Conservation (phyloP, 2,329 filamentous ascomycete genomes). For the Fusarium sp. region DNA sequence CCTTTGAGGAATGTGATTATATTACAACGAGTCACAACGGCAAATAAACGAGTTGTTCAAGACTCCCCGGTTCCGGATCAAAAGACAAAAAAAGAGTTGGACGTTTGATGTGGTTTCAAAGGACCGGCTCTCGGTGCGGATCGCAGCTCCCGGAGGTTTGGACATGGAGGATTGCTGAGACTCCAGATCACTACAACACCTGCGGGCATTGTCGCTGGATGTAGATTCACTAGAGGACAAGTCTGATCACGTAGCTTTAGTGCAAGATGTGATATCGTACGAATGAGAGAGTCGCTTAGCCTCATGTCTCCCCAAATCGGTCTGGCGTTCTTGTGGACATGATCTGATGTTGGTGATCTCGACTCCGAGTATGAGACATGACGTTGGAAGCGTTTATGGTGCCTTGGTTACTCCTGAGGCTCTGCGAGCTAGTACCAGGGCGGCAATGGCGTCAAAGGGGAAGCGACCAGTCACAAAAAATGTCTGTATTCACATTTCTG, state of each 20-base stretch:
- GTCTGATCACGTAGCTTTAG: background rate
- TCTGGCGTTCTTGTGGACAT: accelerated
- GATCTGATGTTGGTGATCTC: background rate
- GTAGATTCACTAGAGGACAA: background rate
- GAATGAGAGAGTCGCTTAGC: background rate
- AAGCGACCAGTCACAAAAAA: conserved; percentile 6
- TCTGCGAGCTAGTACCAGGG: conserved; percentile 4
- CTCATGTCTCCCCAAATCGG: background rate
- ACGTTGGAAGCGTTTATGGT: background rate
- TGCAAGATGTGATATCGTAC: background rate
- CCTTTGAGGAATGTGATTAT: background rate
- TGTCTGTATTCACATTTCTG: background rate
- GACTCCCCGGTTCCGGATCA: too few species aligned
- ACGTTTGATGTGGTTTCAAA: background rate
- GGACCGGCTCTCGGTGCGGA: background rate
- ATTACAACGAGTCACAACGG: background rate
- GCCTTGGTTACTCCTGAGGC: background rate
- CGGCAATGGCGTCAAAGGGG: background rate
- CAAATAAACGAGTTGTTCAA: background rate
- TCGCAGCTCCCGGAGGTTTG: background rate
- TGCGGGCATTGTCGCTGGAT: too few species aligned
- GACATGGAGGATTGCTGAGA: background rate
- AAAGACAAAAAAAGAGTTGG: background rate
- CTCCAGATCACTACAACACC: background rate
- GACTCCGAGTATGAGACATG: background rate